Percentiles rank a stretch among this genome's conserved stretches.
Conservation (phyloP, 1,284 basidiomycete species). For the Austropuccinia psidii region DNA sequence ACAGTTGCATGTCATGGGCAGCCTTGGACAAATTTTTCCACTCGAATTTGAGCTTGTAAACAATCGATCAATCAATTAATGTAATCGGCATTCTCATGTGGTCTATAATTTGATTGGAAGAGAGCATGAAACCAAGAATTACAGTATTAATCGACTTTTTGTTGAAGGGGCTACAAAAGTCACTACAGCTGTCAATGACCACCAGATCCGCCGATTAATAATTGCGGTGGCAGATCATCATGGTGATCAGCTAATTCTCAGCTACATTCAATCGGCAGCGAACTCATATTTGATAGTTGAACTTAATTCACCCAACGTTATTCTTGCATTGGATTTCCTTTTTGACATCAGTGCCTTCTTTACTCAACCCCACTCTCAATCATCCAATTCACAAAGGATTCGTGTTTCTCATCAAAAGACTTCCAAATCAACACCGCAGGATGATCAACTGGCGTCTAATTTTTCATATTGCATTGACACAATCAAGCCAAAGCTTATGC, state of each 20-base stretch:
- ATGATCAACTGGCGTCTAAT: not conserved
- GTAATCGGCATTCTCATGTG: no score
- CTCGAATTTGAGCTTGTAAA: no score
- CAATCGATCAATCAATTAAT: no score
- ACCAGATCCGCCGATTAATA: no score
- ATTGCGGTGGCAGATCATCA: slow-evolving; percentile 83
- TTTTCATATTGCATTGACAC: slow-evolving; percentile 24
- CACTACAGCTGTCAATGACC: no score
- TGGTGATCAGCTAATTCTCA: slow-evolving; percentile 88
- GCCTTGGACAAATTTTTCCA: no score
- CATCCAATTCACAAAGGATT: not conserved
- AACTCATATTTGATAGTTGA: slow-evolving; percentile 72
- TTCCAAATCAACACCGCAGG: slow-evolving; percentile 3
- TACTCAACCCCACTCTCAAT: slow-evolving; percentile 56
- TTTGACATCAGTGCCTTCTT: slow-evolving; percentile 83
- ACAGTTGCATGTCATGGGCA: no score
- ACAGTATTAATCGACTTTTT: no score
- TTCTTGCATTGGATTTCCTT: slow-evolving; percentile 87
- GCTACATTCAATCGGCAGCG: slow-evolving; percentile 65
- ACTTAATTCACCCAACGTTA: slow-evolving; percentile 84
- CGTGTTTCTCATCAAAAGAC: no score
- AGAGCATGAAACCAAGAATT: no score
- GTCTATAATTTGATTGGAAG: no score
- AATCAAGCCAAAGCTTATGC: slow-evolving; percentile 28
- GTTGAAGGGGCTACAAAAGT: no score